Evolutionary conservation across 805 yeast genomes (phyloP), one percentile per base, ranked within the genome.

Genomic region (Candida methanosorbosa): DNA sequence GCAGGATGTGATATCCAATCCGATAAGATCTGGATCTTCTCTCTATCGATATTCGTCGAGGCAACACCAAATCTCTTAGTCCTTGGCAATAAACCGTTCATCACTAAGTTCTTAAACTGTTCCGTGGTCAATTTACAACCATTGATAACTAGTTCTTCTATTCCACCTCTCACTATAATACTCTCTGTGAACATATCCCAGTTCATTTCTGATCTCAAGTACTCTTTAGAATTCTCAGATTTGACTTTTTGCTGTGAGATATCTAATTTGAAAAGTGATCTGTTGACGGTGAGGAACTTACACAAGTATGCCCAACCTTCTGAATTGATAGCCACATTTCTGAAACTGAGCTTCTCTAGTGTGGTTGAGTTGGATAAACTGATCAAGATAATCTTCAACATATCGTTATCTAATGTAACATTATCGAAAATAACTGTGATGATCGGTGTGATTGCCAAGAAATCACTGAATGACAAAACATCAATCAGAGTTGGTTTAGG

Each of bases 401-500:
- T 73, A 38, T 71, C 73, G 4, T 68, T 61, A 17, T 71, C 68
- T 58, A 73, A 61, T 1, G 71, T 58, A 19, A 73, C 79, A 45
- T 73, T 73, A 49, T 73, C 80, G 43, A 73, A 72, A 18, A 73
- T 72, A 4, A 73, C 63, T 1, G 77, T 72, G 35, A 69, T 60
- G 27, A 73, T 64, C 4, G 77, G 78, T 0, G 73, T 70, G 33
- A 73, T 70, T 2, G 78, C 67, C 22, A 73, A 59, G 45, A 73
- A 73, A 44, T 73, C 80, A 38, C 75, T 62, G 45, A 73, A 73
- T 5, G 79, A 73, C 18, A 73, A 56, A 9, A 72, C 65, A 49
- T 73, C 80, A 38, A 73, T 71, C 30, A 72, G 52, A 0, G 80
- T 73, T 3, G 80, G 80, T 39, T 64, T 69, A 1, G 80, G 79